Base-by-base conservation (phyloP, 148 eudicot species). In the Polygonum aviculare region DNA sequence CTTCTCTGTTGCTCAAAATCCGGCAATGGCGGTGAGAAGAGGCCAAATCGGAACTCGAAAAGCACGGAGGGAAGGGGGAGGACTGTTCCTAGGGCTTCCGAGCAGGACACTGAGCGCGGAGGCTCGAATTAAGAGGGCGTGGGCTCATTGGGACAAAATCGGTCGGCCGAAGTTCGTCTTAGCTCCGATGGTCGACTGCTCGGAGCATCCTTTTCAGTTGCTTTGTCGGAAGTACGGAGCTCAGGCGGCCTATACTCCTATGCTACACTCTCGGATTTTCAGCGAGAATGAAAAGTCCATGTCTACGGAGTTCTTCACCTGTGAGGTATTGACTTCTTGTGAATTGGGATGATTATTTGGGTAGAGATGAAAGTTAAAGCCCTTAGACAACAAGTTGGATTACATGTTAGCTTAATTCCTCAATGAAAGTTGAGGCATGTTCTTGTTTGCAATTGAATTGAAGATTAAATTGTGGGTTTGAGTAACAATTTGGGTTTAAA, bases 111-210 rank as follows among this genome's bases (percentile, higher is more conserved):
- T 88, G 77, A 81, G 55, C 40, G 93, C 91, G 4, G 98, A 94
- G 79, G 85, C 93, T 21, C 82, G 82, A 41, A 83, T 95, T 62
- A 93, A 91, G 80, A 57, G 83, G 65, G 97, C 99, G 1, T 93
- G 99, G 99, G 85, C 90, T 36, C 94, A 93, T 76, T 95, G 98
- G 97, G 85, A 80, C 77, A 90, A 86, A 65, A 72, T 95, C 71
- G 99, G 98, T 0, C 79, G 83, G 70, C 99, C 99, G 54, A 93
- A 81, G 77, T 62, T 87, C 83, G 69, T 93, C 14, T 98, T 95
- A 69, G 99, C 99, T 9, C 97, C 99, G 2, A 95, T 95, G 99
- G 99, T 95, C 26, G 99, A 95, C 74, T 90, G 93, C 80, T 95
- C 97, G 18, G 99, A 95, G 87, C 88, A 92, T 4, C 99, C 99